These are phyloP conservation scores for Corylus heterophylla DNA, from an alignment of 306 rosid genomes.

Conservation along the genomic window DNA sequence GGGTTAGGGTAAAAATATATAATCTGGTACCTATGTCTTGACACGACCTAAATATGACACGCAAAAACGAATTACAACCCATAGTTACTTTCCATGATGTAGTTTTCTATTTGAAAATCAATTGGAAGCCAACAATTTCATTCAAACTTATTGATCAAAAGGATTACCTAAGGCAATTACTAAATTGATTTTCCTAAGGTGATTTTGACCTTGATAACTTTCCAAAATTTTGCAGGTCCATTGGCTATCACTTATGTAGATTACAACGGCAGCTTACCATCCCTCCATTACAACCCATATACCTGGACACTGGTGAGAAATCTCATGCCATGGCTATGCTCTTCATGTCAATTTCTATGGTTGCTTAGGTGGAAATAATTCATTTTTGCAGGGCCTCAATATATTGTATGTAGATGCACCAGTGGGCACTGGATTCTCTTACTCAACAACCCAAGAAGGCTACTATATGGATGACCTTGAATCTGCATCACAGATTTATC, in stretches of 20 bases:
- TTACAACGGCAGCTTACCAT: constrained; percentile 28
- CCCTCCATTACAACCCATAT: constrained; percentile 23
- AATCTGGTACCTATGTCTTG: no score
- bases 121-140: no score
- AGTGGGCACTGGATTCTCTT: constrained; percentile 34
- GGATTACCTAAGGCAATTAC: no score
- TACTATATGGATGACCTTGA: constrained; percentile 23
- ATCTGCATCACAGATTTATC: constrained; percentile 8
- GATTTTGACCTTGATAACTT: neutral
- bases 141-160: no score
- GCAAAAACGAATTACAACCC: no score
- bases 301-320: constrained; percentile 29
- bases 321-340: neutral
- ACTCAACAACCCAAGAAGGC: constrained; percentile 29
- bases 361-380: neutral
- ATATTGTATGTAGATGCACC: constrained; percentile 28
- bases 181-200: no score
- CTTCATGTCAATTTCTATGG: neutral
- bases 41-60: no score
- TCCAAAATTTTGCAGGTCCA: constrained; percentile 21
- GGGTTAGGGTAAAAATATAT: no score
- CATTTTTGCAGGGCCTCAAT: constrained; percentile 10
- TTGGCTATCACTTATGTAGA: constrained; percentile 13
- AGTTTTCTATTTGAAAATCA: no score
- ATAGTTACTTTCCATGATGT: no score